Conservation (phyloP, 2,329 filamentous ascomycete genomes). For the Ophiocordyceps robertsii region DNA sequence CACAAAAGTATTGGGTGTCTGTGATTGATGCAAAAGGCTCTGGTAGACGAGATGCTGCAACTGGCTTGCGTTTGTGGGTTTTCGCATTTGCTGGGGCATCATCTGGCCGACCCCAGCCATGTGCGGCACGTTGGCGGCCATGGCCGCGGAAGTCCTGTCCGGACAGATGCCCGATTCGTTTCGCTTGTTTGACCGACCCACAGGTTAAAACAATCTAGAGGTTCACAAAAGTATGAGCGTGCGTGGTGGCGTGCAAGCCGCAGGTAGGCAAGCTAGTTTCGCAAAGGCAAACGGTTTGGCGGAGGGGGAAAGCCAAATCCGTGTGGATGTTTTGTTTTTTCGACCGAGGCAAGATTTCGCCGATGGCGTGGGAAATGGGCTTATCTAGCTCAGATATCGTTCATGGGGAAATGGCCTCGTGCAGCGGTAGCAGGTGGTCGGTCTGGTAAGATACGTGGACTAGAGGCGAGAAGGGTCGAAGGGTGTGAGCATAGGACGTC, state of each 20-base stretch:
- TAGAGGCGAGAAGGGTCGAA: too few relatives aligned
- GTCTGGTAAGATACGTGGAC: too few relatives aligned
- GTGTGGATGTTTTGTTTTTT: too few relatives aligned
- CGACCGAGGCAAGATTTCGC: too few relatives aligned
- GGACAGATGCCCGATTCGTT: constrained; percentile 8
- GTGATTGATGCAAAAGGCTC: constrained; percentile 20
- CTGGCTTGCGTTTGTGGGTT: constrained; percentile 13
- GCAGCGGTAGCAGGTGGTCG: too few relatives aligned
- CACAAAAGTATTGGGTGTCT: constrained; percentile 14
- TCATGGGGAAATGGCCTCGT: too few relatives aligned
- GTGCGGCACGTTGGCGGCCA: constrained; percentile 48
- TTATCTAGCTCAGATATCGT: too few relatives aligned
- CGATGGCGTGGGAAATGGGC: too few relatives aligned
- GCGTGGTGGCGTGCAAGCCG: neutral
- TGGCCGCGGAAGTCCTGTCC: constrained; percentile 26
- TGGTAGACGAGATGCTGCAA: constrained; percentile 27
- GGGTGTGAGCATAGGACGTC: too few relatives aligned
- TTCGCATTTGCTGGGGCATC: constrained; percentile 28
- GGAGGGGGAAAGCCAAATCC: too few relatives aligned
- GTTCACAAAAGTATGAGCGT: neutral
- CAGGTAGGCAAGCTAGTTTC: too few relatives aligned
- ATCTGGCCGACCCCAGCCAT: constrained; percentile 35
- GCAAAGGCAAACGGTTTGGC: too few relatives aligned
- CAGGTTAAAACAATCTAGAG: neutral
- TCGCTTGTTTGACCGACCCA: neutral